Percentiles rank a stretch among this genome's conserved stretches.
These are phyloP conservation scores for Penicillium polonicum DNA, from an alignment of 2,329 filamentous ascomycete species.

Conservation along the genomic window DNA sequence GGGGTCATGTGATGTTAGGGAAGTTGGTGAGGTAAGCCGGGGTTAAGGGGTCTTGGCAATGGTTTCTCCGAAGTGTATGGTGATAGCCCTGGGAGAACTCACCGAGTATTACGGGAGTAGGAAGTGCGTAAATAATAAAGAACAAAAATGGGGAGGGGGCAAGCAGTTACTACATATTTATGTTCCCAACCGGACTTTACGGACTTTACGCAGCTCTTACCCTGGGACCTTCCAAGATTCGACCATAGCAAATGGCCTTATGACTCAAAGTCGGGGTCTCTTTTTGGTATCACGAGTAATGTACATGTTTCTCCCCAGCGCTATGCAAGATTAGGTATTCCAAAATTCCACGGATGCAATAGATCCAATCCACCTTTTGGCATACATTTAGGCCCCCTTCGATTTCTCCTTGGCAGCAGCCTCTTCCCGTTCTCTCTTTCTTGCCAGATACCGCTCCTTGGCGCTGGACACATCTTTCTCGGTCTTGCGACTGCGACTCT, in stretches of 20 bases:
- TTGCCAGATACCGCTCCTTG: constrained; percentile 60
- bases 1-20: constrained; percentile 6
- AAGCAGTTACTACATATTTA: not conserved
- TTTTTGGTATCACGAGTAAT: constrained; percentile 4
- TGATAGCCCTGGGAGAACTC: not conserved
- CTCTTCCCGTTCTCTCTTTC: constrained; percentile 55
- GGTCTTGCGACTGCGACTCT: constrained; percentile 59
- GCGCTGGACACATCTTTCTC: constrained; percentile 58
- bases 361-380: not conserved
- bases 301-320: constrained; percentile 4
- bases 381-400: not conserved
- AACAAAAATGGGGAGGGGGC: not conserved
- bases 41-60: constrained; percentile 4
- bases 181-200: not conserved
- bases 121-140: not conserved
- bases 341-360: not conserved
- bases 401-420: constrained; percentile 32
- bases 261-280: not conserved
- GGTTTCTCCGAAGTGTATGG: not conserved
- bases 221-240: not conserved
- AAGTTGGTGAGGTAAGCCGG: constrained; percentile 7
- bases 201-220: not conserved
- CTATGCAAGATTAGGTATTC: constrained; percentile 5
- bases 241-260: not conserved
- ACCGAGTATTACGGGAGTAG: not conserved